Conservation (phyloP, 1,284 basidiomycete species). For the Tilletia indica region DNA sequence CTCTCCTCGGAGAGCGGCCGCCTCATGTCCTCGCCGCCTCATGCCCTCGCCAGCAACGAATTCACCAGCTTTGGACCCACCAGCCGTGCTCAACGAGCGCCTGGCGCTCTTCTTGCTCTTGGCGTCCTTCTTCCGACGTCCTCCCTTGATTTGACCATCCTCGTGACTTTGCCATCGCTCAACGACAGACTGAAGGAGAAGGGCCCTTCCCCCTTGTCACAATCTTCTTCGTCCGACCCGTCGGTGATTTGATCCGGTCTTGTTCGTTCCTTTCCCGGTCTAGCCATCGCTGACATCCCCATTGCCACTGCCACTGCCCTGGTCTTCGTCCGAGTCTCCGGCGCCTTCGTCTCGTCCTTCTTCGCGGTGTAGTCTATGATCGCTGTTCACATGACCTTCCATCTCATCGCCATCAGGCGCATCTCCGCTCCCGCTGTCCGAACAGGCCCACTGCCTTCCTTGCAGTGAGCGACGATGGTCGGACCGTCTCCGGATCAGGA, state of each 20-base stretch:
- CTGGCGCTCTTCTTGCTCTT: not conserved
- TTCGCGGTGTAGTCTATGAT: too few species aligned
- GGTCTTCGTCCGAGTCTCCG: not conserved
- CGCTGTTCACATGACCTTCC: not conserved
- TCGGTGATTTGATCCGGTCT: not conserved
- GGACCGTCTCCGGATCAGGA: not conserved
- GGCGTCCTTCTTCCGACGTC: not conserved
- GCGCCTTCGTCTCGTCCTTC: too few species aligned
- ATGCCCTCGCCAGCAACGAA: conserved; percentile 1
- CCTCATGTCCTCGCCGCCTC: too few species aligned
- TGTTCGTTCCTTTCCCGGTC: not conserved
- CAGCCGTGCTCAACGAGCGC: too few species aligned
- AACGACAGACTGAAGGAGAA: too few species aligned
- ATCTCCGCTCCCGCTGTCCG: not conserved
- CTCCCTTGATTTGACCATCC: conserved; percentile 11
- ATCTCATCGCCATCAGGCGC: too few species aligned
- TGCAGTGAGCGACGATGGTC: not conserved
- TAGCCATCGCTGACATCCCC: not conserved
- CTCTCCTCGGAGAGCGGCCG: not conserved
- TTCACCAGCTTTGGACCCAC: too few species aligned
- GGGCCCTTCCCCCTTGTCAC: not conserved
- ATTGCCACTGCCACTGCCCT: too few species aligned
- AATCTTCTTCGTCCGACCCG: not conserved
- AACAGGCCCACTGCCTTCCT: conserved; percentile 7
- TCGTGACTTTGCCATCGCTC: too few species aligned